Percentiles rank a stretch among this genome's conserved stretches.
These are phyloP conservation scores for Sisymbrium irio DNA, from an alignment of 345 rosid species.

Conservation along the genomic window DNA sequence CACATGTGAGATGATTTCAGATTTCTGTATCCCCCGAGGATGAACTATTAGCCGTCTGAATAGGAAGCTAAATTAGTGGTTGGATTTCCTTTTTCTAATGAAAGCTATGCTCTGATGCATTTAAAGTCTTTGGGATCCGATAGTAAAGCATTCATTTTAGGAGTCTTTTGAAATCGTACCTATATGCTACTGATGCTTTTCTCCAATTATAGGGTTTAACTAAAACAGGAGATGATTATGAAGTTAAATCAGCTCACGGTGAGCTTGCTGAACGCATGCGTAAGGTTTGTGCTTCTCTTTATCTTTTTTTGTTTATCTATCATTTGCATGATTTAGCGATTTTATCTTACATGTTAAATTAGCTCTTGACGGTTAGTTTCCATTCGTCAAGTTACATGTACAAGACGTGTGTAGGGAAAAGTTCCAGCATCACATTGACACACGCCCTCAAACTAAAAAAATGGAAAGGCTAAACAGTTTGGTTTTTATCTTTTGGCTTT, in stretches of 20 bases:
- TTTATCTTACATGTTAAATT: background rate
- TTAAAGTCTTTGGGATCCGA: constrained; percentile 1
- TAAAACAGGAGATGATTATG: constrained; percentile 93
- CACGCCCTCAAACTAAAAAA: constrained; percentile 10
- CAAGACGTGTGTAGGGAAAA: background rate
- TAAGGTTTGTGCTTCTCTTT: constrained; percentile 55
- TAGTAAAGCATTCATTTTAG: background rate
- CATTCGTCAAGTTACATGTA: background rate
- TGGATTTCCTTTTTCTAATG: background rate
- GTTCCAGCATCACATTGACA: constrained; percentile 3
- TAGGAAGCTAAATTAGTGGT: background rate
- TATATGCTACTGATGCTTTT: constrained; percentile 17
- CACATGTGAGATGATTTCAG: background rate
- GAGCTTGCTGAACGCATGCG: constrained; percentile 99
- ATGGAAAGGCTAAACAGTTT: background rate
- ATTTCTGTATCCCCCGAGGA: background rate
- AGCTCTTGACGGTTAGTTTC: background rate
- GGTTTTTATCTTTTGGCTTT: background rate
- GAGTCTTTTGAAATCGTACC: background rate
- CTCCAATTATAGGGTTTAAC: constrained; percentile 73
- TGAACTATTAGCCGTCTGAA: background rate
- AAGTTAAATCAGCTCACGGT: constrained; percentile 94
- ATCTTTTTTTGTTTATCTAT: background rate
- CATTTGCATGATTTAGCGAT: background rate
- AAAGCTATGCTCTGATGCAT: background rate